Evolutionary conservation across 345 rosid genomes (phyloP).

Genomic region (Xanthoceras sorbifolium): DNA sequence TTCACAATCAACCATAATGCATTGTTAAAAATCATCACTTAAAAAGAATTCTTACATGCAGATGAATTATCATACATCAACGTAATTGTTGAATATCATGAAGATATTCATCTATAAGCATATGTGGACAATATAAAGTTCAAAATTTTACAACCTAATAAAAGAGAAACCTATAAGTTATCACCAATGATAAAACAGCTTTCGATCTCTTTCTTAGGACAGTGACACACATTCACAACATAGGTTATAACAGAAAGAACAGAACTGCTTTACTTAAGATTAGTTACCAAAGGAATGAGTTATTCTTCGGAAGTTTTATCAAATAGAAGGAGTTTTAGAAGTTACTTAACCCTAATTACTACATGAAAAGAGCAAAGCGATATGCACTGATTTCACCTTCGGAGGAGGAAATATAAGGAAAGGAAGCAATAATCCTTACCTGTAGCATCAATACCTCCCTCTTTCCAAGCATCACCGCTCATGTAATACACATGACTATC

Average conservation of each 20-base stretch:
- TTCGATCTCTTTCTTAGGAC: neutral
- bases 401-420: neutral
- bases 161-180: neutral
- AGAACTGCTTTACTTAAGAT: neutral
- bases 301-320: neutral
- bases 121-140: neutral
- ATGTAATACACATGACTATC: conserved; percentile 94
- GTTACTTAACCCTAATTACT: neutral
- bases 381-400: neutral
- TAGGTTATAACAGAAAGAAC: neutral
- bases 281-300: neutral
- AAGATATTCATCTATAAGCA: neutral
- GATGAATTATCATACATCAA: neutral
- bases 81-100: neutral
- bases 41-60: neutral
- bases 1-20: conserved; percentile 3
- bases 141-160: neutral
- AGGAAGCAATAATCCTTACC: conserved; percentile 49
- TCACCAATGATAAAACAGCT: neutral
- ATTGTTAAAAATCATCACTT: neutral
- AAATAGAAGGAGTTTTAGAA: neutral
- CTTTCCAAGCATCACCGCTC: conserved; percentile 99
- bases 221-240: conserved; percentile 4
- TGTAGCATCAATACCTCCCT: conserved; percentile 96
- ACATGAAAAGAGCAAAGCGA: neutral